Base-by-base conservation (phyloP, 352 stramenopile species). In the Pythium brachiatum region DNA sequence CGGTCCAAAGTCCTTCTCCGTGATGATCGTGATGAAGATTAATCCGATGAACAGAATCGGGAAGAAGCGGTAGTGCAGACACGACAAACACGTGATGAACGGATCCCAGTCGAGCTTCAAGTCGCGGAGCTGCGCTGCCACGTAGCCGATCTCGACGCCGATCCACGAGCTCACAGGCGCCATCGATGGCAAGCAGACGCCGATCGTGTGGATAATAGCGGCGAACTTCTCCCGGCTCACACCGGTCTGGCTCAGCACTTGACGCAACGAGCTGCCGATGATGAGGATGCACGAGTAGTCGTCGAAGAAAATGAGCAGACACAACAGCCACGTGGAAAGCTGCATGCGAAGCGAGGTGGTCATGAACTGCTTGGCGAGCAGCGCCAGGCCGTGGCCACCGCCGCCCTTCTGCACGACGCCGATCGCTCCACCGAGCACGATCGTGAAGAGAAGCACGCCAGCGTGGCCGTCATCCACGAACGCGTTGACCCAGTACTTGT, bases 281-380 rank as follows among this genome's bases (percentile, higher is more conserved):
- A 97, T 96, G 18, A 97, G 68, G 47, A 96, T 96, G 64, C 83
- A 95, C 63, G 88, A 95, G 74, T 96, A 97, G 72, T 97, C 90
- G 65, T 97, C 90, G 61, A 97, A 97, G 78, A 97, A 97, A 67
- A 96, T 94, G 57, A 94, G 69, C 52, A 92, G 67, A 51, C 86
- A 94, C 25, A 95, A 66, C 48, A 90, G 58, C 83, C 83, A 95
- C 46, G 86, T 92, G 20, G 84, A 84, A 29, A 96, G 69, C 63
- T 93, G 85, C 80, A 92, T 92, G 13, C 84, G 79, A 56, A 94
- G 67, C 46, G 81, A 89, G 36, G 82, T 87, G 12, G 80, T 92
- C 84, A 93, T 93, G 66, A 80, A 90, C 63, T 87, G 74, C 63
- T 92, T 89, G 41, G 83, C 83, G 25, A 91, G 58, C 16, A 91